Evolutionary conservation across 2,329 filamentous ascomycete genomes (phyloP).

Genomic region (Pezicula rhizophila): DNA sequence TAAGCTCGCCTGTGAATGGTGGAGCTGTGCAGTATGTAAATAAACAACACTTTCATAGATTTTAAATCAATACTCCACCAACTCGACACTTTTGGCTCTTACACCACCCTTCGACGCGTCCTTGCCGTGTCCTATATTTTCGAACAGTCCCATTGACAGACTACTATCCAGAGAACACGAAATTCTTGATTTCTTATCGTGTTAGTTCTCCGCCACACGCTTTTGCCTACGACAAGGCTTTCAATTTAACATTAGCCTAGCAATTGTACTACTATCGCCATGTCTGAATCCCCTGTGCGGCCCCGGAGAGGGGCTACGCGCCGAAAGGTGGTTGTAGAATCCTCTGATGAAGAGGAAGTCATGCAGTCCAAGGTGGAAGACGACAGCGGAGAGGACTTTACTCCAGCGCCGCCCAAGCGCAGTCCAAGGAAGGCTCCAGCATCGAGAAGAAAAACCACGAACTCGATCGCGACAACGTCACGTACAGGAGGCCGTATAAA

Average conservation of each 20-base stretch:
- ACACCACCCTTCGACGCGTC: conserved; percentile 11
- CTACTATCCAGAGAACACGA: neutral
- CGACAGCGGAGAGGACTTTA: conserved; percentile 71
- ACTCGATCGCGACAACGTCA: conserved; percentile 19
- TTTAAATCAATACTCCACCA: conserved; percentile 1
- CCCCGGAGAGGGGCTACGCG: conserved; percentile 57
- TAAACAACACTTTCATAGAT: no score
- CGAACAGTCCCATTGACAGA: neutral
- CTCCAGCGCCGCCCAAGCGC: conserved; percentile 58
- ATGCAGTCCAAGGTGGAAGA: conserved; percentile 53
- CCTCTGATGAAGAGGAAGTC: conserved; percentile 69
- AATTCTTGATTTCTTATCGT: neutral
- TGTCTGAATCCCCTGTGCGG: conserved; percentile 37
- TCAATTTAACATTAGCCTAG: neutral
- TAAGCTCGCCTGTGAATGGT: no score
- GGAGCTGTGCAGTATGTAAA: no score
- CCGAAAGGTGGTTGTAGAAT: conserved; percentile 70
- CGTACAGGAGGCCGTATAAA: conserved; percentile 34
- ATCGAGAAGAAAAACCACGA: conserved; percentile 42
- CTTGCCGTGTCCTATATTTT: neutral
- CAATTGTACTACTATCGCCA: conserved; percentile 3
- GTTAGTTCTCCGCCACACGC: neutral
- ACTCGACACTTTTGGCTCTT: conserved; percentile 4
- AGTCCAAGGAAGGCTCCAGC: conserved; percentile 47
- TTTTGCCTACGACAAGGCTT: neutral